phyloP scores from a whole-genome alignment of 1,139 yeast genomes.

The Ogataea hybrid region DNA sequence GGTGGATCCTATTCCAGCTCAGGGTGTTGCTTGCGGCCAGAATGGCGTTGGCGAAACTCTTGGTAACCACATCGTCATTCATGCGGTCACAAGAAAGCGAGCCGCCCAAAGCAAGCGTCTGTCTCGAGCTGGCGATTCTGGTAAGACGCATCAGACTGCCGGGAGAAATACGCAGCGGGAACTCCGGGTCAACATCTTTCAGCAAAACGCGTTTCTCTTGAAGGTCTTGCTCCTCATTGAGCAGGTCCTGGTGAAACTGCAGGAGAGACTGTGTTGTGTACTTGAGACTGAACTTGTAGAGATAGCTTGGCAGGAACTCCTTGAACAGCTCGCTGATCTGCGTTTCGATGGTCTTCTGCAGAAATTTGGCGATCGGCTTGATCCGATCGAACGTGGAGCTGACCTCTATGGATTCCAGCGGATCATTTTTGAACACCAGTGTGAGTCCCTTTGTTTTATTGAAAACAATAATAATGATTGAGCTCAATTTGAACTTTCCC shows the following conservation, averaged over 20 bases:
- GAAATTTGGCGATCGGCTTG: conserved; percentile 75
- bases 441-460: conserved; percentile 82
- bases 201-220: conserved; percentile 36
- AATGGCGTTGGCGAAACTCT: conserved; percentile 31
- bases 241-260: conserved; percentile 36
- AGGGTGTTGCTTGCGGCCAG: conserved; percentile 25
- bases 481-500: conserved; percentile 69
- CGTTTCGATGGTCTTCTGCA: conserved; percentile 78
- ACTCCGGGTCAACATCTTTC: conserved; percentile 53
- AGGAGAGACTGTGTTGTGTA: conserved; percentile 54
- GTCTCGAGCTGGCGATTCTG: conserved; percentile 72
- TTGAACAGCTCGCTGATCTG: conserved; percentile 79
- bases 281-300: conserved; percentile 71
- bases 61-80: conserved; percentile 33
- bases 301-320: conserved; percentile 78
- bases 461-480: conserved; percentile 82
- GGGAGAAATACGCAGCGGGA: conserved; percentile 56
- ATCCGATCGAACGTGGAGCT: conserved; percentile 84
- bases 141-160: conserved; percentile 70
- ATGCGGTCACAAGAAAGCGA: conserved; percentile 31
- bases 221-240: conserved; percentile 31
- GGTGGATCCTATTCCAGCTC: conserved; percentile 25
- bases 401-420: conserved; percentile 77
- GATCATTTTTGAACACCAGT: conserved; percentile 84
- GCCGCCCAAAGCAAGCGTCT: conserved; percentile 63